A percentile compares a stretch with the other conserved stretches of the same genome.
Evolutionary conservation across 2,329 filamentous ascomycete species (phyloP).

Genomic region (Monilinia fructigena): DNA sequence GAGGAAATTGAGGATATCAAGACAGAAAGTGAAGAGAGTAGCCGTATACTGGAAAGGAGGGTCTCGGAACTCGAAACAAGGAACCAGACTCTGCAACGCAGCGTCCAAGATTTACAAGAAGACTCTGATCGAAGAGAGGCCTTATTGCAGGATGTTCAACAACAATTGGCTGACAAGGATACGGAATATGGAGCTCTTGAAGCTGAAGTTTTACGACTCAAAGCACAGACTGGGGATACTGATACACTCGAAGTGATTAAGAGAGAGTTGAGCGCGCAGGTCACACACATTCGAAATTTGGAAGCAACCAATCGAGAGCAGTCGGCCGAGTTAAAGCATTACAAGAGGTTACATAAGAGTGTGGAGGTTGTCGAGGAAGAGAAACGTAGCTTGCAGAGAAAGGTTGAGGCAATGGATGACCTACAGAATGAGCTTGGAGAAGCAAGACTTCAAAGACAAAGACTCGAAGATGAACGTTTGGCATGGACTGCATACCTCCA

Average conservation of each 20-base stretch:
- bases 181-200: constrained; percentile 71
- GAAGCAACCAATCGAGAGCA: constrained; percentile 82
- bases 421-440: constrained; percentile 77
- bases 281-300: constrained; percentile 82
- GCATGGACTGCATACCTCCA: constrained; percentile 87
- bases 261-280: constrained; percentile 84
- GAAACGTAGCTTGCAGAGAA: constrained; percentile 78
- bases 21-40: constrained; percentile 64
- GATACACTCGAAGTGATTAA: constrained; percentile 85
- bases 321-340: constrained; percentile 72
- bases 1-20: constrained; percentile 78
- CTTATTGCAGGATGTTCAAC: constrained; percentile 38
- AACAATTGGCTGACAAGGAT: constrained; percentile 62
- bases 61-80: constrained; percentile 61
- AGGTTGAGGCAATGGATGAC: constrained; percentile 70
- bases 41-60: constrained; percentile 61
- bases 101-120: constrained; percentile 49
- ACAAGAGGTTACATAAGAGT: constrained; percentile 79
- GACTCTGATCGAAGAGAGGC: constrained; percentile 44
- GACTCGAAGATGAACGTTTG: constrained; percentile 82
- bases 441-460: constrained; percentile 75
- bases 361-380: constrained; percentile 94
- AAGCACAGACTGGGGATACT: constrained; percentile 80
- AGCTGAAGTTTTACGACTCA: constrained; percentile 77
- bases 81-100: constrained; percentile 56